These are phyloP conservation scores for Flaveria ramosissima DNA, from an alignment of 129 eudicot species.

Conservation along the genomic window DNA sequence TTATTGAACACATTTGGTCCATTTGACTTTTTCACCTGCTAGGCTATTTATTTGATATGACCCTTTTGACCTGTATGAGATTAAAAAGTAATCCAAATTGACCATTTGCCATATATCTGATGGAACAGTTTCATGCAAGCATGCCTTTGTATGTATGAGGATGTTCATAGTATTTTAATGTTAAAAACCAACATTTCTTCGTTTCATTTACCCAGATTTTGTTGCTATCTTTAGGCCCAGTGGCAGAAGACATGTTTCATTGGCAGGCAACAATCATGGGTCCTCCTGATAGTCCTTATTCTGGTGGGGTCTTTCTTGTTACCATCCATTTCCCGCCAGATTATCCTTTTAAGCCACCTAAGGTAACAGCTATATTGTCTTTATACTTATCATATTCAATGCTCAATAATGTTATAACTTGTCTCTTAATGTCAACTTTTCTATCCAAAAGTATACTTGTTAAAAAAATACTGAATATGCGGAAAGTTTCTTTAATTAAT, in stretches of 20 bases:
- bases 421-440: background rate
- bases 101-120: constrained; percentile 6
- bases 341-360: constrained; percentile 84
- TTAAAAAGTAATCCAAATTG: background rate
- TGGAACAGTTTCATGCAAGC: background rate
- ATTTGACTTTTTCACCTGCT: background rate
- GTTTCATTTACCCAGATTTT: constrained; percentile 10
- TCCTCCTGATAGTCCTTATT: constrained; percentile 74
- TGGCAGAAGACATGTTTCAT: constrained; percentile 83
- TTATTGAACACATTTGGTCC: background rate
- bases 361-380: constrained; percentile 34
- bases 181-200: background rate
- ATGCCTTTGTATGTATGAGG: background rate
- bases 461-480: background rate
- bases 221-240: constrained; percentile 53
- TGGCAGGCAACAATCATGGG: constrained; percentile 89
- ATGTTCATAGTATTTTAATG: background rate
- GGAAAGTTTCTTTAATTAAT: background rate
- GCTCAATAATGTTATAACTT: background rate
- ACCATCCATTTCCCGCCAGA: constrained; percentile 76
- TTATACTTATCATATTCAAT: constrained; percentile 13
- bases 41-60: background rate
- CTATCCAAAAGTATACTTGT: background rate
- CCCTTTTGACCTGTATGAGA: background rate
- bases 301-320: constrained; percentile 72